These are phyloP conservation scores for Cucurbita maxima DNA, from an alignment of 306 rosid species.

Conservation along the genomic window DNA sequence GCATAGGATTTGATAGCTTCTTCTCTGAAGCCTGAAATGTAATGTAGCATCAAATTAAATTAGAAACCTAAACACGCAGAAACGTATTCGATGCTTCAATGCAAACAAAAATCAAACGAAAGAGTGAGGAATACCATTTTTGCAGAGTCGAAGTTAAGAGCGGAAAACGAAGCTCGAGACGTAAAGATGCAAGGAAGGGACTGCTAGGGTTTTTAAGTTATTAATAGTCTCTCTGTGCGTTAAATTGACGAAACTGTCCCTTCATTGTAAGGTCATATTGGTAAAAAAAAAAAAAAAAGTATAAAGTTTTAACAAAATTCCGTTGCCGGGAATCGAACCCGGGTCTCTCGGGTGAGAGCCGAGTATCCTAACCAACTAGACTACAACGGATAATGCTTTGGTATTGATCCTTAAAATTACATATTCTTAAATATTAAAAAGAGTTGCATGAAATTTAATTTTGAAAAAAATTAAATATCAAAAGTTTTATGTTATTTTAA, in stretches of 20 bases:
- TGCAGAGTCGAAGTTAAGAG: neutral
- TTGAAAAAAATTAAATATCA: too few species aligned
- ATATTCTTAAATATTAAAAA: too few species aligned
- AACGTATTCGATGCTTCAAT: neutral
- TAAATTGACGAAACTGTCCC: neutral
- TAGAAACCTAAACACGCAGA: neutral
- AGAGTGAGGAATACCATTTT: neutral
- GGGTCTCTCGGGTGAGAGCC: slow-evolving; percentile 47
- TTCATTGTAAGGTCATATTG: neutral
- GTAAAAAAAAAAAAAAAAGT: neutral
- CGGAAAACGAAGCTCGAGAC: neutral
- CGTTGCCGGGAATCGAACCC: slow-evolving; percentile 72
- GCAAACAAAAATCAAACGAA: neutral
- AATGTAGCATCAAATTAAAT: neutral
- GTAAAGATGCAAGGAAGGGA: neutral
- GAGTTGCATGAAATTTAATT: too few species aligned
- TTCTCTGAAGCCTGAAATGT: slow-evolving; percentile 49
- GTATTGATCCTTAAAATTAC: too few species aligned
- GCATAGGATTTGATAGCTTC: slow-evolving; percentile 63
- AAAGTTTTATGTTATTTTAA: too few species aligned
- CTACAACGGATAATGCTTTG: slow-evolving; percentile 23
- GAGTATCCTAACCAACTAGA: slow-evolving; percentile 39
- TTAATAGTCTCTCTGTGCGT: neutral
- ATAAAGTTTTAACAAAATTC: slow-evolving; percentile 18
- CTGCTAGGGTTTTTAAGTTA: neutral